Evolutionary conservation across 176 grass and related monocot species (phyloP), one percentile per base, ranked within the genome.

Genomic region (Avena sativa): DNA sequence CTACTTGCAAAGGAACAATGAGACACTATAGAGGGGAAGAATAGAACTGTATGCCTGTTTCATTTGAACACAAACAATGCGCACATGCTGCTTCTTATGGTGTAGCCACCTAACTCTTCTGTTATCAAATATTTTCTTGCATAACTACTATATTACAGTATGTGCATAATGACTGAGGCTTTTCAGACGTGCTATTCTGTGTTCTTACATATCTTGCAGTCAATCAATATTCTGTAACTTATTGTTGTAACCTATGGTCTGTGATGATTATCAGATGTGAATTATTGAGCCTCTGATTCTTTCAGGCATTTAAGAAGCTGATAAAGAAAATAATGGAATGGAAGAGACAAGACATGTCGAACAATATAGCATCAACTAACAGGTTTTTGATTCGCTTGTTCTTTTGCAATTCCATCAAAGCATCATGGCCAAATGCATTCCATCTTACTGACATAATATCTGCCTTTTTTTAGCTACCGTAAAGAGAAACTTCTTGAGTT

Each of bases 271-370:
- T 81, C 49, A 23, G 40, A 56, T 83, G 66, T 71, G 13, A 25
- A 55, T 23, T 57, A 83, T 74, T 74, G 38, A 74, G 49, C 25
- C 19, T 9, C 20, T 85, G 9, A 76, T 81, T 81, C 49, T 81
- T 86, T 67, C 79, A 89, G 83, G 88, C 70, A 69, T 89, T 89
- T 89, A 49, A 81, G 69, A 86, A 77, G 59, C 13, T 90, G 61
- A 43, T 82, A 61, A 60, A 86, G 51, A 51, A 90, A 78, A 61
- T 71, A 44, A 82, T 30, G 61, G 68, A 61, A 78, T 86, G 88
- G 83, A 90, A 89, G 78, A 59, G 13, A 36, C 40, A 72, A 12
- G 2, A 44, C 38, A 69, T 26, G 56, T 81, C 9, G 78, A 57
- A 43, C 48, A 15, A 0, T n/a, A 53, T 25, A 82, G 8, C 40